Evolutionary conservation across 2,329 filamentous ascomycete genomes (phyloP), one percentile per base, ranked within the genome.

Genomic region (Dichotomopilus funicola): DNA sequence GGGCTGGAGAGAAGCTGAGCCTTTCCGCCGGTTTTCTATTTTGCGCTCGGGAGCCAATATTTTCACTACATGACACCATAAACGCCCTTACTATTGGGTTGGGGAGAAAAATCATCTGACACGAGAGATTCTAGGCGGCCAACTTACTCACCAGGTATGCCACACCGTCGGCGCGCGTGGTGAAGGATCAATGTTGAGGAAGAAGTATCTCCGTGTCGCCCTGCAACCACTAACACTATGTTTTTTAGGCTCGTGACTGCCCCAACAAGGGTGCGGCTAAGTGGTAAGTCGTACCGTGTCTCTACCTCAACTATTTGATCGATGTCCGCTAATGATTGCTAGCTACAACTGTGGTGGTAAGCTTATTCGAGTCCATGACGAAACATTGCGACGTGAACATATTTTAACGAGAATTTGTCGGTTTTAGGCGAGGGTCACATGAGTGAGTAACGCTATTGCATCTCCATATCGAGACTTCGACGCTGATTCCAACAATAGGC

Each of bases 271-370:
- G 87, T 66, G 85, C 86, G 66, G 83, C 88, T 66, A 91, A 89
- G 74, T 91, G 88, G 87, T 91, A 77, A 72, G 83, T 73, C 43
- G 5, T 31, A n/a, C 41, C 49, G 27, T n/a, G 38, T 12, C 8
- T 6, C 6, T n/a, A 36, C 19, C 47, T 50, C 19, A 43, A 53
- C 40, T 7, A 38, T 27, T 35, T 4, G 31, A 36, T 59, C 19
- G 19, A 27, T 27, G 19, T 27, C 19, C 43, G 45, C 62, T 64
- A 51, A 63, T 54, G 5, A 42, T 53, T 43, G 35, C n/a, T 54
- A 88, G 86, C 82, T 91, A 89, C 78, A 90, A 89, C 81, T 91
- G 87, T 72, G 85, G 85, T 73, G 82, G 85, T 87, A 79, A 74
- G 82, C 77, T 57, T 55, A 55, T 35, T 31, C 33, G 34, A 34